Percentiles rank a stretch among this genome's conserved stretches.
phyloP scores from a whole-genome alignment of 2,329 filamentous ascomycete species.

The Pseudogymnoascus verrucosus region DNA sequence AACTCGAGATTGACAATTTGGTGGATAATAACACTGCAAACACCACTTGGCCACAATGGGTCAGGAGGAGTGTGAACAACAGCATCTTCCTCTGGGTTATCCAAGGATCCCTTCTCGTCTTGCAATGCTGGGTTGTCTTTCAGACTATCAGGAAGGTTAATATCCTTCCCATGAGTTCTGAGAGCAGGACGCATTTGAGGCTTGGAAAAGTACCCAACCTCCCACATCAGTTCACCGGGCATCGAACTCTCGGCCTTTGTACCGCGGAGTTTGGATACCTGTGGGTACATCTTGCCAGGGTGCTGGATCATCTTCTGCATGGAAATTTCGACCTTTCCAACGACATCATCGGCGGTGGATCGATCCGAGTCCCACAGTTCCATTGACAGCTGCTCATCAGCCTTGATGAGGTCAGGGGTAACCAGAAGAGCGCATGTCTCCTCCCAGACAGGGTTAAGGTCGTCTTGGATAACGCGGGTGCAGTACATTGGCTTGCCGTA shows the following conservation, averaged over 20 bases:
- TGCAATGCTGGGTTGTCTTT: slow-evolving; percentile 70
- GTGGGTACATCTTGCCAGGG: slow-evolving; percentile 85
- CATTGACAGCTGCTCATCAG: slow-evolving; percentile 84
- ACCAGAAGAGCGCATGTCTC: slow-evolving; percentile 81
- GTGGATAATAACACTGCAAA: slow-evolving; percentile 80
- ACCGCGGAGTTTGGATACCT: slow-evolving; percentile 74
- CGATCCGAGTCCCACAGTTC: slow-evolving; percentile 96
- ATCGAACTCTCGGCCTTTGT: slow-evolving; percentile 78
- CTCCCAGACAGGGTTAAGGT: slow-evolving; percentile 87
- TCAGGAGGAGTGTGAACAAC: slow-evolving; percentile 87
- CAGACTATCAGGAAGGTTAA: slow-evolving; percentile 64
- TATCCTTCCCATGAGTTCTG: slow-evolving; percentile 78
- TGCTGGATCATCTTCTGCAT: slow-evolving; percentile 94
- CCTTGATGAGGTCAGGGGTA: slow-evolving; percentile 83
- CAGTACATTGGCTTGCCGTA: slow-evolving; percentile 98
- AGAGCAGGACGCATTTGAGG: slow-evolving; percentile 78
- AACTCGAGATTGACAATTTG: slow-evolving; percentile 93
- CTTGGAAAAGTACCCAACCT: slow-evolving; percentile 91
- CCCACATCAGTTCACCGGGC: slow-evolving; percentile 92
- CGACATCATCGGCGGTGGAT: slow-evolving; percentile 85
- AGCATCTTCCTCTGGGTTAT: slow-evolving; percentile 69
- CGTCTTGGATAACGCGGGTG: slow-evolving; percentile 89
- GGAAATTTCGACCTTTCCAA: slow-evolving; percentile 87
- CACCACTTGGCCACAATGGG: slow-evolving; percentile 88
- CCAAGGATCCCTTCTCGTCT: slow-evolving; percentile 75